Percentiles rank a stretch among this genome's conserved stretches.
These are phyloP conservation scores for Eucalyptus camaldulensis DNA, from an alignment of 345 rosid genomes.

Conservation along the genomic window DNA sequence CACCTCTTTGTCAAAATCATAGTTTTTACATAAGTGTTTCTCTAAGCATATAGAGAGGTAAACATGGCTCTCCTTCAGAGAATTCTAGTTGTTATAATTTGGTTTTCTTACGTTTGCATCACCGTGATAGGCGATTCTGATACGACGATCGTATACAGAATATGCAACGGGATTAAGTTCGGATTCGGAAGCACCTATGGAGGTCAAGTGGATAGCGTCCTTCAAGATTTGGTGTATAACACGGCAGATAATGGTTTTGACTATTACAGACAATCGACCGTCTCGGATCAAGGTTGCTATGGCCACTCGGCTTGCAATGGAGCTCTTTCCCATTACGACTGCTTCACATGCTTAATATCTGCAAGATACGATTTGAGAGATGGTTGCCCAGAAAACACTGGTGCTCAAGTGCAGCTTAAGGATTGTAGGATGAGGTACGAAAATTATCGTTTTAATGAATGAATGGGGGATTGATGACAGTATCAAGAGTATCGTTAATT, in stretches of 20 bases:
- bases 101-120: background rate
- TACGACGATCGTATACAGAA: background rate
- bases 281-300: background rate
- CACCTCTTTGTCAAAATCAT: background rate
- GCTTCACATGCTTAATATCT: background rate
- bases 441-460: background rate
- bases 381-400: background rate
- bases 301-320: background rate
- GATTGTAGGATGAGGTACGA: background rate
- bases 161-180: background rate
- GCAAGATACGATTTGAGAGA: background rate
- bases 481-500: background rate
- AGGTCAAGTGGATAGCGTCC: background rate
- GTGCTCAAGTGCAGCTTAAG: background rate
- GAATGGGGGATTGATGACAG: background rate
- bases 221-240: background rate
- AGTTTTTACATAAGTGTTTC: background rate
- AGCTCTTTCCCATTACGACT: background rate
- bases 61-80: background rate
- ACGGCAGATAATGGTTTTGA: background rate
- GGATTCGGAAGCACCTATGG: background rate
- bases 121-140: background rate
- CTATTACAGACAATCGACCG: background rate
- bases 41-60: background rate
- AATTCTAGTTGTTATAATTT: background rate